Evolutionary conservation across 305 asterid species (phyloP).

Genomic region (Coffea humblotiana): DNA sequence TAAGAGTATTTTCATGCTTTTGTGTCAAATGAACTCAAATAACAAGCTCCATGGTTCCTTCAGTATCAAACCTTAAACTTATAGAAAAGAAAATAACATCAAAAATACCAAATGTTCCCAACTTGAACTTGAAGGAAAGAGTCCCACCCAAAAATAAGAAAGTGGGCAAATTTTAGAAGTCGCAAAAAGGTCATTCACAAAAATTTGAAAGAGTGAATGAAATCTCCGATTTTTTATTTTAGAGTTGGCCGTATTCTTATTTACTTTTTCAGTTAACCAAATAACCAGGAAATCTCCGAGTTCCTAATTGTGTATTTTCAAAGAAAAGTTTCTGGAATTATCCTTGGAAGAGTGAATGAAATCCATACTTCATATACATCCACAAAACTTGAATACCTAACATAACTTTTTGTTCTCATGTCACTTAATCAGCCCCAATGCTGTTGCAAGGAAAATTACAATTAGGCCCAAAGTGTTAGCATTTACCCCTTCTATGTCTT

Average conservation of each 20-base stretch:
- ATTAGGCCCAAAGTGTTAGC: not conserved
- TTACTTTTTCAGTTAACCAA: not conserved
- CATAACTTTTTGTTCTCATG: not conserved
- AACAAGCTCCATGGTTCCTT: not conserved
- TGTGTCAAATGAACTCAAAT: not conserved
- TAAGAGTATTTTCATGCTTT: not conserved
- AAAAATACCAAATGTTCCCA: not conserved
- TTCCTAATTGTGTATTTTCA: not conserved
- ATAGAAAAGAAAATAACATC: not conserved
- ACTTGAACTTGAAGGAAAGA: not conserved
- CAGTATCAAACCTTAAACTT: not conserved
- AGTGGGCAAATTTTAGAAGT: not conserved
- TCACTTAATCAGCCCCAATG: not conserved
- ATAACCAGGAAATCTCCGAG: not conserved
- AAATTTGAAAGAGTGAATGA: not conserved
- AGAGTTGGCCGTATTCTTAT: not conserved
- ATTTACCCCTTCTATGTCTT: not conserved
- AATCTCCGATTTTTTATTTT: too few species aligned
- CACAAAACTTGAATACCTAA: not conserved
- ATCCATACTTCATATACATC: not conserved
- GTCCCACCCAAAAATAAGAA: not conserved
- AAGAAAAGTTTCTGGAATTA: not conserved
- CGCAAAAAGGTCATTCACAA: not conserved
- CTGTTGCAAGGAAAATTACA: conserved; percentile 1
- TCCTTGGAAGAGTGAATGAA: not conserved